phyloP scores from a whole-genome alignment of 352 stramenopile genomes.

The Globisporangium cystogenes region DNA sequence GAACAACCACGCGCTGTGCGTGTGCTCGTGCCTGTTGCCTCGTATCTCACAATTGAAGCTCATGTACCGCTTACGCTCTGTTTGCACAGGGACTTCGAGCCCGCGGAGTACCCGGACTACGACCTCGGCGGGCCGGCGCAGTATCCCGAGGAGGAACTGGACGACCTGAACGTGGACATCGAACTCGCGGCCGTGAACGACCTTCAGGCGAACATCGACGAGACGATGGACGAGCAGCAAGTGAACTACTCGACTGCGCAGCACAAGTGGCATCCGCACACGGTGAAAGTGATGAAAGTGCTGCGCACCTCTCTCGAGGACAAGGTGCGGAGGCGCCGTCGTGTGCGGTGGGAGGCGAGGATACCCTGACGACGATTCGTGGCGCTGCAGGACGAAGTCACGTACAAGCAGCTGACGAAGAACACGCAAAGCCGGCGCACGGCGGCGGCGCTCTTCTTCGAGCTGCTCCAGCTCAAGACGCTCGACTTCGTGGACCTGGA shows the following conservation, averaged over 20 bases:
- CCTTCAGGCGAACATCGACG: slow-evolving; percentile 56
- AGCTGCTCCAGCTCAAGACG: slow-evolving; percentile 97
- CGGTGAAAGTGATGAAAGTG: slow-evolving; percentile 93
- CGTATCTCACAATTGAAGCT: background rate
- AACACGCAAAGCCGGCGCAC: slow-evolving; percentile 82
- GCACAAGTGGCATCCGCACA: slow-evolving; percentile 98
- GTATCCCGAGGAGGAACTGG: slow-evolving; percentile 28
- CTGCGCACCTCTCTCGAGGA: slow-evolving; percentile 65
- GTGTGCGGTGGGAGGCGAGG: too few relatives aligned
- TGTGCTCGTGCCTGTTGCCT: too few relatives aligned
- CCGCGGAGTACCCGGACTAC: slow-evolving; percentile 43
- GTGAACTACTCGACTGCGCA: slow-evolving; percentile 44
- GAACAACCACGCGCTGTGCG: slow-evolving; percentile 10
- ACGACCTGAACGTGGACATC: slow-evolving; percentile 76
- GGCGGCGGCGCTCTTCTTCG: slow-evolving; percentile 94
- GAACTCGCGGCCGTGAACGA: slow-evolving; percentile 79
- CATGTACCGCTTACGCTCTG: background rate
- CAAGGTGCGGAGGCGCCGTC: slow-evolving; percentile 28
- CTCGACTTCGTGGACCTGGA: slow-evolving; percentile 96
- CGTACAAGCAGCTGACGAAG: slow-evolving; percentile 84
- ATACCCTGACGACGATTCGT: background rate
- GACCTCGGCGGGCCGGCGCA: slow-evolving; percentile 33
- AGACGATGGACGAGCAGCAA: slow-evolving; percentile 23
- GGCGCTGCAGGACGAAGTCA: slow-evolving; percentile 48
- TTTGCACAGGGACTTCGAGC: slow-evolving; percentile 24